Conservation (phyloP, 2,329 filamentous ascomycete genomes). For the Geoglossum cookeanum region DNA sequence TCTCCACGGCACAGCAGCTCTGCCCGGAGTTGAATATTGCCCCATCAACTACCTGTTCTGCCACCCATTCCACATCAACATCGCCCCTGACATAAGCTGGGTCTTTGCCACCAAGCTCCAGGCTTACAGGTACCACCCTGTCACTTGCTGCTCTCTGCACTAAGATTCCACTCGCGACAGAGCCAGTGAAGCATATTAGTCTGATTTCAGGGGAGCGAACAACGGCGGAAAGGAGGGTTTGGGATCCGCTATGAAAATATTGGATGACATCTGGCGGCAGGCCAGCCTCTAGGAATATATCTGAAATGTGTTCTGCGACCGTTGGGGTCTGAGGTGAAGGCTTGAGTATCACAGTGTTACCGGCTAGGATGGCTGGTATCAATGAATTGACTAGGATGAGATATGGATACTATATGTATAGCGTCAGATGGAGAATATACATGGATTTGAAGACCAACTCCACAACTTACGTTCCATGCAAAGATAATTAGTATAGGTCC, state of each 20-base stretch:
- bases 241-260: slow-evolving; percentile 77
- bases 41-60: slow-evolving; percentile 86
- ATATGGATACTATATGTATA: slow-evolving; percentile 59
- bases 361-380: slow-evolving; percentile 74
- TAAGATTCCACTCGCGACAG: slow-evolving; percentile 68
- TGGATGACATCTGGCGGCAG: slow-evolving; percentile 71
- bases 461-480: slow-evolving; percentile 70
- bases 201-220: slow-evolving; percentile 59
- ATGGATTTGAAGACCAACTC: not conserved
- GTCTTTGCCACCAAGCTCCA: slow-evolving; percentile 90
- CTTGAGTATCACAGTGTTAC: slow-evolving; percentile 85
- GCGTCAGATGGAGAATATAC: not conserved
- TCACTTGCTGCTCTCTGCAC: slow-evolving; percentile 73
- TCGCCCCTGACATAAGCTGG: slow-evolving; percentile 76
- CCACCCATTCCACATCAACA: slow-evolving; percentile 77
- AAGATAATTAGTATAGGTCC: slow-evolving; percentile 81
- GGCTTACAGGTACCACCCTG: slow-evolving; percentile 65
- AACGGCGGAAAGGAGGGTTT: slow-evolving; percentile 55
- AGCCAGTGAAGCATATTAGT: slow-evolving; percentile 84
- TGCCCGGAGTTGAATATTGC: slow-evolving; percentile 98
- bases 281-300: slow-evolving; percentile 61
- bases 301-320: slow-evolving; percentile 63
- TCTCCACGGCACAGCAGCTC: slow-evolving; percentile 84
- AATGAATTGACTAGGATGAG: slow-evolving; percentile 84
- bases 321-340: slow-evolving; percentile 91